Evolutionary conservation across 2,329 filamentous ascomycete genomes (phyloP).

Genomic region (Westerdykella sp.): DNA sequence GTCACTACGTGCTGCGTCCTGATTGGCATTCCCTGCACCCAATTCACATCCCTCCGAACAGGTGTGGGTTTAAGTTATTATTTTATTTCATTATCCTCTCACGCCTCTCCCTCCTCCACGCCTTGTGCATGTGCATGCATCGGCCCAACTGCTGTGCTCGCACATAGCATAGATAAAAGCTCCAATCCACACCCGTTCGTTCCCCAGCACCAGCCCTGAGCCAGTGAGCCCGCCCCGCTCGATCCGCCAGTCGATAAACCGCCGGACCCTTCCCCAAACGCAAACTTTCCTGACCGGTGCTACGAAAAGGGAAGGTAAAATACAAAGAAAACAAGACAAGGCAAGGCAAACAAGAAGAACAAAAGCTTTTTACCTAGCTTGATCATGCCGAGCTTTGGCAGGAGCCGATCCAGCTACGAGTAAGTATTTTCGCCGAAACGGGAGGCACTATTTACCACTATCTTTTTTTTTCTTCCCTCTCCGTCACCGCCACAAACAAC

Average conservation of each 20-base stretch:
- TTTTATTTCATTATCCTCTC: background rate
- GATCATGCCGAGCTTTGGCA: slow-evolving; percentile 36
- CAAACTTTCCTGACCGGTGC: too few relatives aligned
- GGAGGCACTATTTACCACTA: slow-evolving; percentile 7
- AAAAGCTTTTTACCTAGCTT: too few relatives aligned
- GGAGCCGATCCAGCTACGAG: slow-evolving; percentile 37
- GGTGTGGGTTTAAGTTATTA: too few relatives aligned
- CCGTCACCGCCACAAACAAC: slow-evolving; percentile 2
- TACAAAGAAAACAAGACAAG: too few relatives aligned
- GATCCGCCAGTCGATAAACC: slow-evolving; percentile 3
- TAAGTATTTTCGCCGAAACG: slow-evolving; percentile 22
- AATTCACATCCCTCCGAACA: slow-evolving; percentile 8
- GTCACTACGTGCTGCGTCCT: slow-evolving; percentile 17
- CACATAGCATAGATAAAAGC: slow-evolving; percentile 19
- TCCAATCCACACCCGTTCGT: slow-evolving; percentile 9
- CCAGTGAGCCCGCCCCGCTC: slow-evolving; percentile 14
- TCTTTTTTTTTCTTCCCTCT: slow-evolving; percentile 10
- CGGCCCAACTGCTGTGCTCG: slow-evolving; percentile 17
- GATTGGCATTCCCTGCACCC: slow-evolving; percentile 13
- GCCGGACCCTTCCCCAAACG: too few relatives aligned
- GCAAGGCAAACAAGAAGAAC: too few relatives aligned
- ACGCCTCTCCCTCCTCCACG: slow-evolving; percentile 5
- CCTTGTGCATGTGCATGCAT: slow-evolving; percentile 11
- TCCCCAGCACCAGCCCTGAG: too few relatives aligned
- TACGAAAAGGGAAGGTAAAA: too few relatives aligned